Base-by-base conservation (phyloP, 2,329 filamentous ascomycete species). In the Fusarium devonianum region DNA sequence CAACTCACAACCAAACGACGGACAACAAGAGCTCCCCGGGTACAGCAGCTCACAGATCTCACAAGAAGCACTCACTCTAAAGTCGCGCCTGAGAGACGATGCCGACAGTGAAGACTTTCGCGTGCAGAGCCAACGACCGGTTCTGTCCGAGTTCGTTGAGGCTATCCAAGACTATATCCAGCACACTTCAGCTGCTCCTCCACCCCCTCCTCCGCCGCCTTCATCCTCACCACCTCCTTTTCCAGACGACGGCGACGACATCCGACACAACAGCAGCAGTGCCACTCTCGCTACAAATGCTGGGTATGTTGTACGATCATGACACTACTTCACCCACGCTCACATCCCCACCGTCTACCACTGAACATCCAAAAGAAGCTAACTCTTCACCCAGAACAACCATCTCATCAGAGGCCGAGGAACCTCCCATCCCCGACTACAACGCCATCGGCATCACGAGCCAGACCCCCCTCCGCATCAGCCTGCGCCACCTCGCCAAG, bases 11-110 rank as follows among this genome's bases (percentile, higher is more conserved):
- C 63, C 64, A 28, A 32, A 53, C 25, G 43, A 50, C 13, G 40
- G 33, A 12, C 37, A 52, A 13, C 29, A 46, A 28, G 61, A 64
- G 19, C 64, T 67, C 21, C 65, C 65, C 0, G 58, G 63, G 0
- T 68, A 68, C 21, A 59, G 56, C 45, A 63, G 57, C 49, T 63
- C 63, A 8, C 65, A 68, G 49, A 60, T 68, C 4, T 49, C 66
- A 1, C 59, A 65, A 18, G 62, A 64, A 19, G 52, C 51, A n/a
- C 36, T 56, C 7, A 52, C 36, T 7, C 35, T 68, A 10, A 61
- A 61, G 7, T 42, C 41, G n/a, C 49, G 54, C 5, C 42, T 67
- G 10, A 21, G 36, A 5, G 42, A 53, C 1, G 56, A 62, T 8
- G 29, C 52, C 3, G 60, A 62, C 14, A 58, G 45, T 2, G 58